phyloP scores from a whole-genome alignment of 1,284 basidiomycete species.

The Porodaedalea pini region DNA sequence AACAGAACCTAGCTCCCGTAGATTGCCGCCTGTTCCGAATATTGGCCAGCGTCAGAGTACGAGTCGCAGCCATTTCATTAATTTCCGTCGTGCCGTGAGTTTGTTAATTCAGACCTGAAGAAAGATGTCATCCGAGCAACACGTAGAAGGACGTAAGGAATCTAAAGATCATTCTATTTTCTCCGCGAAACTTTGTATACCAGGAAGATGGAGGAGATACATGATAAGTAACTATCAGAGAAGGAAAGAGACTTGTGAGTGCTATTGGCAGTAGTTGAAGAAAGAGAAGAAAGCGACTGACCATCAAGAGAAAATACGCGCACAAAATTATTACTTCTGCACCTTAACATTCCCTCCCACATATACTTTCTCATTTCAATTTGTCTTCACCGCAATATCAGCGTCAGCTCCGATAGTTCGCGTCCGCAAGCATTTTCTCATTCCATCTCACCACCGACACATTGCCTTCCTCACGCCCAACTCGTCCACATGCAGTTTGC shows the following conservation, averaged over 20 bases:
- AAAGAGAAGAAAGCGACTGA: neutral
- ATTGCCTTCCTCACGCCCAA: slow-evolving; percentile 25
- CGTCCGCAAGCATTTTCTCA: neutral
- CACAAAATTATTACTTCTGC: neutral
- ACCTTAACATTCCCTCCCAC: neutral
- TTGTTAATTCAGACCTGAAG: neutral
- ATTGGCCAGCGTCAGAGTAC: neutral
- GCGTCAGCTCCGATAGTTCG: neutral
- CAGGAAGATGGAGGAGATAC: neutral
- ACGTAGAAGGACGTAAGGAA: neutral
- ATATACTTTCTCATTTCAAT: neutral
- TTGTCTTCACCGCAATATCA: neutral
- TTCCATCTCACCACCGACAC: slow-evolving; percentile 26
- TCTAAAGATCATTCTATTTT: neutral
- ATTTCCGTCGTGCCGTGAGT: neutral
- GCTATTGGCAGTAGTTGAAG: neutral
- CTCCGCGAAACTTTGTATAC: neutral
- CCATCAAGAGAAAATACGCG: neutral
- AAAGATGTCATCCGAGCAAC: neutral
- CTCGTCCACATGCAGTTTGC: slow-evolving; percentile 9
- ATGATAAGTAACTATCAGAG: neutral
- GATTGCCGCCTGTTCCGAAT: neutral
- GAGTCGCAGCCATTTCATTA: neutral
- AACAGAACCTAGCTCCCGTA: neutral
- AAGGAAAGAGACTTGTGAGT: neutral